phyloP scores from a whole-genome alignment of 768 basidiomycete species.

The Xerocomus spinulosus region DNA sequence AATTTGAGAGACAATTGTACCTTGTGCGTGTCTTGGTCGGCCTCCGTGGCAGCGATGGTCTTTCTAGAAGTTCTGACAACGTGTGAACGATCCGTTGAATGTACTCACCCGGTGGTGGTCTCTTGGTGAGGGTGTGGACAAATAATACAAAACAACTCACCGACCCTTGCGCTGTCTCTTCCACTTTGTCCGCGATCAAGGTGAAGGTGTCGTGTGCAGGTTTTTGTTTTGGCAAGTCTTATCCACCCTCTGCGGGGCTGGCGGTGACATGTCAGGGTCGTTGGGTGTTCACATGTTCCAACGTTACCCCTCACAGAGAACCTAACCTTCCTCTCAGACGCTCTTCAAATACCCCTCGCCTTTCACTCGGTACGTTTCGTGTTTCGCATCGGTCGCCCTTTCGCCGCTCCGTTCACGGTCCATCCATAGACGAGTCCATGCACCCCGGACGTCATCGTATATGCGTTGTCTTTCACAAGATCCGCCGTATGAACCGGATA shows the following conservation, averaged over 20 bases:
- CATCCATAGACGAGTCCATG: background rate
- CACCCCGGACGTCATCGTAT: constrained; percentile 15
- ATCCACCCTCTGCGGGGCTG: background rate
- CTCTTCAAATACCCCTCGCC: background rate
- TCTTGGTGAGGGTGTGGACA: no score
- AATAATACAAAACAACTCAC: no score
- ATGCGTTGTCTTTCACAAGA: constrained; percentile 23
- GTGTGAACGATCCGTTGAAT: no score
- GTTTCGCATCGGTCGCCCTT: constrained; percentile 6
- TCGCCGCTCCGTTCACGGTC: constrained; percentile 15
- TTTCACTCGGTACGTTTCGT: constrained; percentile 9
- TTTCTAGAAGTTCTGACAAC: no score
- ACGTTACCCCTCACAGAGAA: constrained; percentile 7
- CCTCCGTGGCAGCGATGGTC: no score
- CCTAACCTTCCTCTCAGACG: constrained; percentile 7
- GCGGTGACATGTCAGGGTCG: background rate
- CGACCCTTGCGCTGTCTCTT: background rate
- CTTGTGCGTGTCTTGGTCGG: no score
- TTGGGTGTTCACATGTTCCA: constrained; percentile 11
- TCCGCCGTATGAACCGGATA: constrained; percentile 14
- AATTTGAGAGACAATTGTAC: no score
- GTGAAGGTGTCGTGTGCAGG: background rate
- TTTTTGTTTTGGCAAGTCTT: background rate
- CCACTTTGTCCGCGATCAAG: background rate
- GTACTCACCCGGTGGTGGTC: no score